Evolutionary conservation across 1,284 basidiomycete species (phyloP), one percentile per base, ranked within the genome.

Genomic region (Apiotrichum sp.): DNA sequence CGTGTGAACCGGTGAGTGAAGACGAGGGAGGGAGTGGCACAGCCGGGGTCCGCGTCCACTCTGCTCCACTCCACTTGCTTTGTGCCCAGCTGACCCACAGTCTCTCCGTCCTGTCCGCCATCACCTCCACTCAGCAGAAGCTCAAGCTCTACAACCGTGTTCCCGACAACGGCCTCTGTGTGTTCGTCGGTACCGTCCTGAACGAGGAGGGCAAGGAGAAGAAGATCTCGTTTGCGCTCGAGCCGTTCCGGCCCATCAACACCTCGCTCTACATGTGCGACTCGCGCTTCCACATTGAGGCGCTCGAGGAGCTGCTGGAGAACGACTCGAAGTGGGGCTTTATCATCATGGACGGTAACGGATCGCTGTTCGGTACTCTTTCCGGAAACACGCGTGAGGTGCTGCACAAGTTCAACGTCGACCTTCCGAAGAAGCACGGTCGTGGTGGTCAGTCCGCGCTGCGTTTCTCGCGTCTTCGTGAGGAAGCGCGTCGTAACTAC

Each of bases 391-490:
- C 96, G 22, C 89, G 96, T 65, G 93, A 97, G 62, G 84, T 99
- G 52, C 82, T 97, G 56, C 93, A 98, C 80, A 99, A 98, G 77
- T 96, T 99, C 79, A 93, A 88, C 39, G 96, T 99, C 73, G 96
- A 98, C 78, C 83, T 99, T 22, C 96, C 96, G 50, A 99, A 98
- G 82, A 99, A 99, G 82, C 96, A 98, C 78, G 93, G 93, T 67
- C 95, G 96, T 83, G 96, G 96, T 86, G 96, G 96, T 80, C 96
- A 99, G 78, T 99, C 96, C 59, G 96, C 96, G 34, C 82, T 98
- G 53, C 96, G 96, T 89, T 99, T 99, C 85, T 91, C 95, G 42
- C 95, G 96, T 84, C 85, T 99, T 57, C 89, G 96, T 76, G 96
- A 98, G 72, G 96, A 99, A 79, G 97, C 97, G 71, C 86, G 96